Evolutionary conservation across 179 eudicot genomes (phyloP), one percentile per base, ranked within the genome.

Genomic region (Sideroxylon spinosum): DNA sequence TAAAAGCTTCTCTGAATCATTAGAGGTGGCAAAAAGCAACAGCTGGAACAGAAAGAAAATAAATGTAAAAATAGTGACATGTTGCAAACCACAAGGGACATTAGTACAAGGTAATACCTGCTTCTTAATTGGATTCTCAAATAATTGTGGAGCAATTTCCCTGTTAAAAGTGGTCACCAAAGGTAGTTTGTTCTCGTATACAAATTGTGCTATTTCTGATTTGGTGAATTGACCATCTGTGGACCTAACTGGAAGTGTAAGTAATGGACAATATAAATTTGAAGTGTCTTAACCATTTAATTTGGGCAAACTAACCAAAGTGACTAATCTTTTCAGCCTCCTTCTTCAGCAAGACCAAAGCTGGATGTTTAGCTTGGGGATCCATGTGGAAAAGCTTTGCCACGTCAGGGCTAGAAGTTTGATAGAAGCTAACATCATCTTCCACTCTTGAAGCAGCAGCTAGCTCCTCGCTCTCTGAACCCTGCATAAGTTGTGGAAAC

Each of bases 401-500:
- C 28, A 96, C 92, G 69, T 91, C 88, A 14, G 93, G 85, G 73
- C 74, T 90, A 26, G 81, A 70, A 62, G 99, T 94, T 85, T 96
- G 98, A 80, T 96, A 96, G 83, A 92, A 94, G 80, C 86, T 90
- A 13, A 96, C 85, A 71, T 89, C 97, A 74, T 92, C 97, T 53
- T 94, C 94, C 55, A 82, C 78, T 81, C 82, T 84, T 17, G 98
- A 89, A 59, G 93, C 96, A 75, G 91, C 94, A 78, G 87, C 80
- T 71, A 96, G 84, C 88, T 86, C 93, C 56, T 88, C 83, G 74
- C 87, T 90, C 4, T 91, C 90, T 50, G 89, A 68, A 78, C 97
- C 98, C 99, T 95, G 84, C 49, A 52, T 22, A 66, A 77, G 61
- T 48, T n/a, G 37, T 19, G 91, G 49, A 46, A 46, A 44, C 46